Evolutionary conservation across 768 basidiomycete species (phyloP).

Genomic region (Macrolepiota dolichaula): DNA sequence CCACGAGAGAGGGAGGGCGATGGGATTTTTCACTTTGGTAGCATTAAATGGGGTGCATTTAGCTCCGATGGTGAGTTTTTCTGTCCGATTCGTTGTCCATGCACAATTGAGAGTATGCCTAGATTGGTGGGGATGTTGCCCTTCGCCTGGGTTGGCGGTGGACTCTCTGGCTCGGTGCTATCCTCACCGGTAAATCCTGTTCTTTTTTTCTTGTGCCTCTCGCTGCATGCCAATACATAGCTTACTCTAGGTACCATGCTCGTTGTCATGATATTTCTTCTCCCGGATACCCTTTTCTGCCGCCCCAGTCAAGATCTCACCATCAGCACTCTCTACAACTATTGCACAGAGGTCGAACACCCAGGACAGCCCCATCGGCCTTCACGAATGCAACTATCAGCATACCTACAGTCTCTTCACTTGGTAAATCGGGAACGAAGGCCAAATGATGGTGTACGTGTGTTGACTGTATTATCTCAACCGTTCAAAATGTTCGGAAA

Average conservation of each 20-base stretch:
- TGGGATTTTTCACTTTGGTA: conserved; percentile 38
- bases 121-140: conserved; percentile 35
- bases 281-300: conserved; percentile 5
- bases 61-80: conserved; percentile 32
- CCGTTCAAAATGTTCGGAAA: background rate
- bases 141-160: conserved; percentile 33
- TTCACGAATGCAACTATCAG: background rate
- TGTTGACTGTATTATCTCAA: background rate
- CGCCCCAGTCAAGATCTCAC: background rate
- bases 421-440: background rate
- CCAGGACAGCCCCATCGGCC: background rate
- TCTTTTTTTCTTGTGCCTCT: conserved; percentile 17
- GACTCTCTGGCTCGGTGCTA: conserved; percentile 41
- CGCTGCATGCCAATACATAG: conserved; percentile 31
- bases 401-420: background rate
- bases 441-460: background rate
- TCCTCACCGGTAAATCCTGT: conserved; percentile 29
- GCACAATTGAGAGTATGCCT: background rate
- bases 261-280: conserved; percentile 19
- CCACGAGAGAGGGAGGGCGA: conserved; percentile 37
- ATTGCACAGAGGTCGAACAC: background rate
- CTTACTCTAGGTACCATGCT: conserved; percentile 25
- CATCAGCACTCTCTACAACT: background rate
- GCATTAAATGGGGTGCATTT: conserved; percentile 35
- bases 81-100: background rate